Percentiles rank a stretch among this genome's conserved stretches.
phyloP scores from a whole-genome alignment of 1,139 yeast genomes.

The Yamadazyma songkhlaensis region DNA sequence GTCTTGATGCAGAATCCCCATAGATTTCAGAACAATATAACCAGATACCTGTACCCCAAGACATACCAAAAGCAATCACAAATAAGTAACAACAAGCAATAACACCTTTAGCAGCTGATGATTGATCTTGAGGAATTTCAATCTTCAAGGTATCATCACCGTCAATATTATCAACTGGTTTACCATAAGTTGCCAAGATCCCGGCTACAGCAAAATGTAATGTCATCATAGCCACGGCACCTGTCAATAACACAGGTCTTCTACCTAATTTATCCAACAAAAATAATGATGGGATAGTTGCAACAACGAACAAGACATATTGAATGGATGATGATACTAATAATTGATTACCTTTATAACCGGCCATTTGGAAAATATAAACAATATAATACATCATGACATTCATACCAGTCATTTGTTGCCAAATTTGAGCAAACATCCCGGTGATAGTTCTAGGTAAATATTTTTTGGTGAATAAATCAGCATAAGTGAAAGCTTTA shows the following conservation, averaged over 20 bases:
- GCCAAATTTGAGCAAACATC: slow-evolving; percentile 33
- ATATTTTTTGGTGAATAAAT: slow-evolving; percentile 30
- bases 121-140: slow-evolving; percentile 30
- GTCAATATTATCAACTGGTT: slow-evolving; percentile 24
- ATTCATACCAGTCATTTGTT: slow-evolving; percentile 38
- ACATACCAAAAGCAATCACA: slow-evolving; percentile 44
- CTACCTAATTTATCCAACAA: slow-evolving; percentile 55
- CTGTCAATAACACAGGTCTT: slow-evolving; percentile 43
- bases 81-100: slow-evolving; percentile 53
- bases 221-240: slow-evolving; percentile 43
- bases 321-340: slow-evolving; percentile 32
- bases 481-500: slow-evolving; percentile 25
- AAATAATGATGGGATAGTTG: slow-evolving; percentile 42
- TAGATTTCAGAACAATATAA: slow-evolving; percentile 50
- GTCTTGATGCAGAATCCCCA: slow-evolving; percentile 47
- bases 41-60: slow-evolving; percentile 58
- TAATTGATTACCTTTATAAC: slow-evolving; percentile 24
- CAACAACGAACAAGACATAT: slow-evolving; percentile 35
- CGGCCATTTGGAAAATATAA: slow-evolving; percentile 34
- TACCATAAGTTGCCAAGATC: slow-evolving; percentile 37
- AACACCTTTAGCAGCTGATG: slow-evolving; percentile 43
- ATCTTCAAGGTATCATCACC: slow-evolving; percentile 40
- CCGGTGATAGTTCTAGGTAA: slow-evolving; percentile 28
- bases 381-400: slow-evolving; percentile 38
- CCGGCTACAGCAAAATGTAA: slow-evolving; percentile 46